These are phyloP conservation scores for Fusarium protoensiforme DNA, from an alignment of 2,329 filamentous ascomycete species.

Conservation along the genomic window DNA sequence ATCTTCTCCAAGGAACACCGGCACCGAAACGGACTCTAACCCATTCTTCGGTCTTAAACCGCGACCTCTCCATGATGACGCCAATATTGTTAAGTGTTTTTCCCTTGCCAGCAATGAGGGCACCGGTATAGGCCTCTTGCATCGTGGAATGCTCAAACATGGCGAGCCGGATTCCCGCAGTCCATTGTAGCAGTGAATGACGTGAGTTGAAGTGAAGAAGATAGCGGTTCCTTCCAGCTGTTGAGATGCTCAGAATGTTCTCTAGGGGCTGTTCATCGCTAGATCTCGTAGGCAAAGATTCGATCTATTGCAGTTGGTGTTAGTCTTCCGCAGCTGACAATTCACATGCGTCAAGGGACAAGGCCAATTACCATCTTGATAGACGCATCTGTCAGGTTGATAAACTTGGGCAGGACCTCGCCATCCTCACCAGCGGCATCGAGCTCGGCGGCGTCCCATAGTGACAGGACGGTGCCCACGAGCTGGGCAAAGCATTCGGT, in stretches of 20 bases:
- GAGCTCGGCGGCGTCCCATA: constrained; percentile 94
- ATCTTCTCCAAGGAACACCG: constrained; percentile 94
- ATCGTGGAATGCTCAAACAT: constrained; percentile 95
- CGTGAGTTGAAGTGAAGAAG: constrained; percentile 96
- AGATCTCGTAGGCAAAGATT: constrained; percentile 88
- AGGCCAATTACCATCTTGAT: constrained; percentile 85
- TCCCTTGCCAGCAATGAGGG: constrained; percentile 93
- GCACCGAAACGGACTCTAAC: constrained; percentile 94
- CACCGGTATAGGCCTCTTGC: constrained; percentile 96
- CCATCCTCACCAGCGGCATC: constrained; percentile 87
- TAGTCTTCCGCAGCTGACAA: constrained; percentile 15
- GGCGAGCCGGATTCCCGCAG: constrained; percentile 88
- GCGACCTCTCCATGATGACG: constrained; percentile 84
- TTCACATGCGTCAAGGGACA: neutral
- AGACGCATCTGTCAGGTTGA: constrained; percentile 96
- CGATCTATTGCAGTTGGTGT: constrained; percentile 67
- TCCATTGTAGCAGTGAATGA: constrained; percentile 95
- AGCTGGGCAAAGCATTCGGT: constrained; percentile 97
- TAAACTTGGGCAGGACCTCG: constrained; percentile 90
- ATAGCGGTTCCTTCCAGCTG: constrained; percentile 94
- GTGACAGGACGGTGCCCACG: constrained; percentile 90
- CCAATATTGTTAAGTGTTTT: constrained; percentile 90
- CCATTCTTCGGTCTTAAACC: constrained; percentile 88
- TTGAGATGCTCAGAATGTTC: constrained; percentile 95
- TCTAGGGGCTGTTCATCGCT: constrained; percentile 82